Evolutionary conservation across 331 rosid genomes (phyloP), one percentile per base, ranked within the genome.

Genomic region (Dryas integrifolia): DNA sequence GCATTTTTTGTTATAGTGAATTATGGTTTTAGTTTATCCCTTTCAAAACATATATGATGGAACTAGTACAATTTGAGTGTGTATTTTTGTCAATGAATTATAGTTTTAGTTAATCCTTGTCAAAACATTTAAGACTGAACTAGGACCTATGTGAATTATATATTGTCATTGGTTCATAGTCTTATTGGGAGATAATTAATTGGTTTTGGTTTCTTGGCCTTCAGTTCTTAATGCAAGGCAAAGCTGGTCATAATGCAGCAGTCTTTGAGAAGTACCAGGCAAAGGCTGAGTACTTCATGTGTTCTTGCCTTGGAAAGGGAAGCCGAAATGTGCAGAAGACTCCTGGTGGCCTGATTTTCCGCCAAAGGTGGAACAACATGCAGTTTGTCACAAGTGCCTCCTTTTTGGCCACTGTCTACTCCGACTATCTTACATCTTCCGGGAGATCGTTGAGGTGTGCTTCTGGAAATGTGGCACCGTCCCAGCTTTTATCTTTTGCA

Each of bases 281-380:
- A 65, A 92, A 86, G 85, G 96, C 98, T 9, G 97, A 95, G 79
- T 72, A 67, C 69, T 95, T 92, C 87, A 84, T 95, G 93, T 95
- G 97, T 56, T 86, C 96, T 1, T 87, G 92, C 84, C 58, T 95
- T 7, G 94, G 90, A 65, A 95, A 88, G 85, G 87, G 93, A 24
- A 59, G 65, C 68, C 85, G 80, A 64, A 95, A 95, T 67, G 82
- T 84, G 43, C 96, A 83, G 88, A 95, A 86, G 73, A 95, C 99
- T 13, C 99, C 99, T 0, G 97, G 97, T 65, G 99, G 99, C 57
- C 96, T 95, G 45, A 64, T 95, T 38, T 89, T 80, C 86, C 89
- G 97, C 24, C 99, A 95, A 75, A 87, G 97, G 78, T 95, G 99
- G 99, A 95, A 95, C 86, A 95, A 95, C 85, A 65, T 95, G 97